A percentile compares a stretch with the other conserved stretches of the same genome.
Conservation (phyloP, 1,284 basidiomycete species). For the Jaminaea rosea region DNA sequence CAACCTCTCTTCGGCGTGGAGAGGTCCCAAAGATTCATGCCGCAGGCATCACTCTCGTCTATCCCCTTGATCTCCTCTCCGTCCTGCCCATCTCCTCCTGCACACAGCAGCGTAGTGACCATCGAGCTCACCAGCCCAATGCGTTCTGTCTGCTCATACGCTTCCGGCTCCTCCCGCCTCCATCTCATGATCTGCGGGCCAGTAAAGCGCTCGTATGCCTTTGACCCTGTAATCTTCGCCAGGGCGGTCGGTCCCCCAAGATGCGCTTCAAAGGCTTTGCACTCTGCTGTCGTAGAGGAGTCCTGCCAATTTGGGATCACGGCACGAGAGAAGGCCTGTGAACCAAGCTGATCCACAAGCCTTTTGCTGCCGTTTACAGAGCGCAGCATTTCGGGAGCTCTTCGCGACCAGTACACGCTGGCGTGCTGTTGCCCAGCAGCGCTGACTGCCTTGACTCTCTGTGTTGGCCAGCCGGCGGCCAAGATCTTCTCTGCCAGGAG, state of each 20-base stretch:
- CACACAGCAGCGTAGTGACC: conserved; percentile 65
- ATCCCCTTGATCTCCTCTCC: conserved; percentile 56
- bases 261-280: conserved; percentile 57
- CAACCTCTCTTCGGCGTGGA: conserved; percentile 15
- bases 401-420: conserved; percentile 71
- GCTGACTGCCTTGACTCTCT: conserved; percentile 59
- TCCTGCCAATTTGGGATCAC: conserved; percentile 85
- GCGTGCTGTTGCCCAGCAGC: conserved; percentile 86
- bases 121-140: conserved; percentile 77
- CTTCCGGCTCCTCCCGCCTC: conserved; percentile 53
- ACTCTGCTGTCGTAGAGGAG: conserved; percentile 70
- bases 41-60: conserved; percentile 65
- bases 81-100: conserved; percentile 48
- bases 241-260: conserved; percentile 57
- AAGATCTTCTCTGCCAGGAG: conserved; percentile 64
- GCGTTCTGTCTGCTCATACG: conserved; percentile 60
- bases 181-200: conserved; percentile 74
- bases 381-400: conserved; percentile 55
- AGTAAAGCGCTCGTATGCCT: conserved; percentile 80
- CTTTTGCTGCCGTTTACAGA: conserved; percentile 53
- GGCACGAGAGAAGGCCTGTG: conserved; percentile 60
- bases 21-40: conserved; percentile 66
- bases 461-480: conserved; percentile 56
- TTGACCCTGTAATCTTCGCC: conserved; percentile 68
- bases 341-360: conserved; percentile 53